Conservation (phyloP, 371 early-diverging fungal genomes). For the Apophysomyces elegans region DNA sequence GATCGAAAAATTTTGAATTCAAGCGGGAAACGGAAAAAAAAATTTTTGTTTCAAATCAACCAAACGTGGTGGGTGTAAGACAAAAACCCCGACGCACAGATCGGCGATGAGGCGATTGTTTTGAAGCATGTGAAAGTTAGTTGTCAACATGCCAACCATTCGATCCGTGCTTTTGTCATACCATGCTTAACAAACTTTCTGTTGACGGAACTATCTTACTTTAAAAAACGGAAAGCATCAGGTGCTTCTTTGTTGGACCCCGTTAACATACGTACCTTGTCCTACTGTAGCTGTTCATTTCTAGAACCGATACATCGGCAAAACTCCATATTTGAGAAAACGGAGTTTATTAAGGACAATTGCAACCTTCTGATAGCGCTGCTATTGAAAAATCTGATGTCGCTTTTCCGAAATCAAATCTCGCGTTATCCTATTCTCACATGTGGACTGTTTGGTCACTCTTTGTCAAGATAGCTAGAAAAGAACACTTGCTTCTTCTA, state of each 20-base stretch:
- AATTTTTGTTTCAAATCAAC: not conserved
- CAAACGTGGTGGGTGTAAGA: not conserved
- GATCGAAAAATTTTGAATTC: too few relatives aligned
- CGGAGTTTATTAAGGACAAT: slow-evolving; percentile 3
- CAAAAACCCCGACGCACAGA: not conserved
- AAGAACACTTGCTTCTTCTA: too few relatives aligned
- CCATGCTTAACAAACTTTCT: not conserved
- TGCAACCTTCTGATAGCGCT: not conserved
- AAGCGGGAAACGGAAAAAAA: too few relatives aligned
- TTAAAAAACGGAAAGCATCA: too few relatives aligned
- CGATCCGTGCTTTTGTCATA: not conserved
- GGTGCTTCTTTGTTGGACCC: too few relatives aligned
- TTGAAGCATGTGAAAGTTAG: slow-evolving; percentile 1
- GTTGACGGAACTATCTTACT: too few relatives aligned
- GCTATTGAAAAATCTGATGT: not conserved
- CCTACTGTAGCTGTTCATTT: not conserved
- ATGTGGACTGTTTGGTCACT: too few relatives aligned
- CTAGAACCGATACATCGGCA: slow-evolving; percentile 3
- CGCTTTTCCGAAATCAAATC: too few relatives aligned
- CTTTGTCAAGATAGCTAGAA: too few relatives aligned
- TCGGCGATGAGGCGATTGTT: not conserved
- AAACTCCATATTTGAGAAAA: slow-evolving; percentile 7
- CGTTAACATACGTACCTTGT: too few relatives aligned
- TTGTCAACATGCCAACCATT: not conserved
- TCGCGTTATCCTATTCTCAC: too few relatives aligned